phyloP scores from a whole-genome alignment of 768 basidiomycete species.

The Boletus sp. region DNA sequence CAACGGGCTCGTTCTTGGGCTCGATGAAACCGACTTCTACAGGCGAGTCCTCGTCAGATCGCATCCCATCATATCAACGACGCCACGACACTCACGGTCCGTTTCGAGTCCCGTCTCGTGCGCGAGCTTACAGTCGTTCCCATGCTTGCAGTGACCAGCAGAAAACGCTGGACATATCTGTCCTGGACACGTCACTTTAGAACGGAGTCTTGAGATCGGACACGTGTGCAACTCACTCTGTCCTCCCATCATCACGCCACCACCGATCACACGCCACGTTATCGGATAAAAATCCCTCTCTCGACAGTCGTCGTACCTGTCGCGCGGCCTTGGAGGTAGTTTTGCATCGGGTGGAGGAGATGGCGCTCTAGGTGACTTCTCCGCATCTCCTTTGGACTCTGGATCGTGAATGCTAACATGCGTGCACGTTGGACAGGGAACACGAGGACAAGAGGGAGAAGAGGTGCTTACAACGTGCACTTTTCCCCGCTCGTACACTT shows the following conservation, averaged over 20 bases:
- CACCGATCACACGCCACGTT: slow-evolving; percentile 75
- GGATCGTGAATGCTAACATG: slow-evolving; percentile 45
- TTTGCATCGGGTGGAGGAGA: slow-evolving; percentile 5
- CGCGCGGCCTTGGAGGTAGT: slow-evolving; percentile 29
- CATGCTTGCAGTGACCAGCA: slow-evolving; percentile 26
- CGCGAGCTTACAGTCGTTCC: slow-evolving; percentile 29
- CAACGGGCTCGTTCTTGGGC: background rate
- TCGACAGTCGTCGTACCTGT: slow-evolving; percentile 35
- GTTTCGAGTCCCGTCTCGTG: slow-evolving; percentile 27
- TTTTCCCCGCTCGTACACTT: slow-evolving; percentile 51
- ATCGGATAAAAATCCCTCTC: slow-evolving; percentile 60
- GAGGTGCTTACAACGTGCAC: slow-evolving; percentile 56
- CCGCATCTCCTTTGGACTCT: slow-evolving; percentile 1
- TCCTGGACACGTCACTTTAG: slow-evolving; percentile 16
- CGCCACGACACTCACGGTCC: slow-evolving; percentile 19
- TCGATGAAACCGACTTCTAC: slow-evolving; percentile 21
- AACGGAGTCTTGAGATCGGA: background rate
- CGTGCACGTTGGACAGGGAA: background rate
- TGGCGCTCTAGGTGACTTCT: background rate
- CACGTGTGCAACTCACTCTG: slow-evolving; percentile 20
- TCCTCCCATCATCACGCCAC: slow-evolving; percentile 67
- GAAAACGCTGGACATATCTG: slow-evolving; percentile 25
- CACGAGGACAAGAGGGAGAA: background rate
- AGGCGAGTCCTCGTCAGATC: background rate
- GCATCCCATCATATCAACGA: background rate